A percentile compares a stretch with the other conserved stretches of the same genome.
Conservation (phyloP, 306 rosid species). For the Sophora flavescens region DNA sequence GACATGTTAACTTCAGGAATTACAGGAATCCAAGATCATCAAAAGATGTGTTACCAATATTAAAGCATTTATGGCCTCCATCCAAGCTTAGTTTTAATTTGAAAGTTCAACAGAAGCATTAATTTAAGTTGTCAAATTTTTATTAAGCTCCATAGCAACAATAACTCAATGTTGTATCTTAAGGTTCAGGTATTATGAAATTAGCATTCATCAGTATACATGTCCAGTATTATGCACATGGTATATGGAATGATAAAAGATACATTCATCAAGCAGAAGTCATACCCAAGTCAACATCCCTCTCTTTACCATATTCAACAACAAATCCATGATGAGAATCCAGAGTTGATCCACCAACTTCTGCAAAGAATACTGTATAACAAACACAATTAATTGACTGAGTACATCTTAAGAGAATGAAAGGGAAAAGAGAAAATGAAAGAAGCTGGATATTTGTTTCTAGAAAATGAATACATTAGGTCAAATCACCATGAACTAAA, state of each 20-base stretch:
- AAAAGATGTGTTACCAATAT: slow-evolving; percentile 19
- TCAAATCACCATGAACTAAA: slow-evolving; percentile 32
- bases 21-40: slow-evolving; percentile 31
- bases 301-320: slow-evolving; percentile 68
- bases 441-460: slow-evolving; percentile 8
- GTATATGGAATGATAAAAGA: slow-evolving; percentile 24
- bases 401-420: slow-evolving; percentile 6
- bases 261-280: slow-evolving; percentile 38
- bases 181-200: slow-evolving; percentile 29
- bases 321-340: slow-evolving; percentile 75
- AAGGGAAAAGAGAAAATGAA: background rate
- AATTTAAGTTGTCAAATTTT: slow-evolving; percentile 22
- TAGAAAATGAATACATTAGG: slow-evolving; percentile 30
- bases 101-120: slow-evolving; percentile 37
- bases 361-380: slow-evolving; percentile 60
- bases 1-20: slow-evolving; percentile 19
- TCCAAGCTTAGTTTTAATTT: slow-evolving; percentile 35
- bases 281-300: slow-evolving; percentile 65
- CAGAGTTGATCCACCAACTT: slow-evolving; percentile 63
- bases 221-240: slow-evolving; percentile 5
- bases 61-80: slow-evolving; percentile 11
- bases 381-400: slow-evolving; percentile 12
- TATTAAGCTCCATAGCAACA: slow-evolving; percentile 23
- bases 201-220: slow-evolving; percentile 35
- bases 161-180: slow-evolving; percentile 8